These are phyloP conservation scores for Ganoderma leucocontextum DNA, from an alignment of 1,284 basidiomycete species.

Conservation along the genomic window DNA sequence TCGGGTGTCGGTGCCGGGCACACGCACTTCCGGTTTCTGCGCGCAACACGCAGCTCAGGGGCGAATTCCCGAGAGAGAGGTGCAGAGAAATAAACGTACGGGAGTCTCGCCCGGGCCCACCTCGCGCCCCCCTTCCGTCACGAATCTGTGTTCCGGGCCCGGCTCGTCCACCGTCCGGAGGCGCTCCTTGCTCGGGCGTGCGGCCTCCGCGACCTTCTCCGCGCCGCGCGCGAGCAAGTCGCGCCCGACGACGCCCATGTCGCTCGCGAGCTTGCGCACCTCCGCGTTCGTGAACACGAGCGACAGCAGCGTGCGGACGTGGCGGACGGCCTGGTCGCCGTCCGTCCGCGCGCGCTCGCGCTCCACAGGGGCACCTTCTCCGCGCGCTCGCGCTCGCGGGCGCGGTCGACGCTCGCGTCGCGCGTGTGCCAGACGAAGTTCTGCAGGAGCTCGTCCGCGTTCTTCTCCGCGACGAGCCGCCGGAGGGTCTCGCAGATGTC, in stretches of 20 bases:
- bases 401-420: conserved; percentile 56
- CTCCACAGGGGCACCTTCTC: conserved; percentile 56
- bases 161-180: conserved; percentile 77
- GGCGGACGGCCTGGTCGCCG: conserved; percentile 69
- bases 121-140: conserved; percentile 57
- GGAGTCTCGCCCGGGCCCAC: conserved; percentile 46
- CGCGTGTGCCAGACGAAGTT: conserved; percentile 84
- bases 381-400: conserved; percentile 53
- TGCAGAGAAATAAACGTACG: conserved; percentile 44
- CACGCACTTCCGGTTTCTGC: conserved; percentile 53
- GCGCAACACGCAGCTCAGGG: background rate
- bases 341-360: conserved; percentile 68
- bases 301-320: conserved; percentile 84
- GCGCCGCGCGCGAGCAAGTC: conserved; percentile 87
- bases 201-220: conserved; percentile 73
- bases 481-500: conserved; percentile 78
- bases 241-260: conserved; percentile 85
- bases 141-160: conserved; percentile 69
- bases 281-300: conserved; percentile 93
- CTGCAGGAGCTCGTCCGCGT: conserved; percentile 89
- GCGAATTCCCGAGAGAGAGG: conserved; percentile 17
- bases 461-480: conserved; percentile 82
- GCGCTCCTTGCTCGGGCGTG: conserved; percentile 74
- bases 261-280: conserved; percentile 87
- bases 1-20: conserved; percentile 52